Evolutionary conservation across 164 flowering plant genomes (phyloP), one percentile per base, ranked within the genome.

Genomic region (Paratinospora sagittata): DNA sequence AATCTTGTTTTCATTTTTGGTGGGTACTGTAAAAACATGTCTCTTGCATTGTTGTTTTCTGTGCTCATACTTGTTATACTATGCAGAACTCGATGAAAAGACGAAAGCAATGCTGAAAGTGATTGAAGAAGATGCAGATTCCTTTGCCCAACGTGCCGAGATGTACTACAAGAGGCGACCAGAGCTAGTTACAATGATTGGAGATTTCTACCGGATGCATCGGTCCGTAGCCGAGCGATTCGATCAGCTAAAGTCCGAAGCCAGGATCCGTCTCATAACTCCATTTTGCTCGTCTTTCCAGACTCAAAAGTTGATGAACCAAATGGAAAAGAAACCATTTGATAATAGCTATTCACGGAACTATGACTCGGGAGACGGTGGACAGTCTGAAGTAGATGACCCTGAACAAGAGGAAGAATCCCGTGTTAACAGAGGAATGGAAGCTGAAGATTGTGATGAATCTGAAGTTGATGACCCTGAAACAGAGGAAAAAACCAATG

Each of bases 151-250:
- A 52, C 89, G 98, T 0, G 97, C 97, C 1, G 97, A 95, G 81
- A 90, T 91, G 97, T 95, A 86, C 78, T 94, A 88, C 88, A 87
- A 82, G 81, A 92, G 88, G 83, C 75, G 98, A 60, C 97, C 98
- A 1, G 89, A 92, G 79, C 83, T 95, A 17, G 77, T 95, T 16
- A 83, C 70, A 86, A 83, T 90, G 93, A 96, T 95, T 16, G 94
- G 89, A 69, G 97, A 95, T 30, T 87, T 92, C 69, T 95, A 95
- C 74, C 84, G 90, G 7, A 72, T 90, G 3, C 89, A 90, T 43
- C 90, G 96, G 14, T 92, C 90, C 37, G 71, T 95, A 72, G 97
- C 97, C 6, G 97, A 89, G 81, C 84, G 84, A 57, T 85, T 83
- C 66, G 97, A 95, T 76, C 86, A 72, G 61, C 75, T 87, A n/a